Evolutionary conservation across 257 asterid species (phyloP).

Genomic region (Coffea canephora): DNA sequence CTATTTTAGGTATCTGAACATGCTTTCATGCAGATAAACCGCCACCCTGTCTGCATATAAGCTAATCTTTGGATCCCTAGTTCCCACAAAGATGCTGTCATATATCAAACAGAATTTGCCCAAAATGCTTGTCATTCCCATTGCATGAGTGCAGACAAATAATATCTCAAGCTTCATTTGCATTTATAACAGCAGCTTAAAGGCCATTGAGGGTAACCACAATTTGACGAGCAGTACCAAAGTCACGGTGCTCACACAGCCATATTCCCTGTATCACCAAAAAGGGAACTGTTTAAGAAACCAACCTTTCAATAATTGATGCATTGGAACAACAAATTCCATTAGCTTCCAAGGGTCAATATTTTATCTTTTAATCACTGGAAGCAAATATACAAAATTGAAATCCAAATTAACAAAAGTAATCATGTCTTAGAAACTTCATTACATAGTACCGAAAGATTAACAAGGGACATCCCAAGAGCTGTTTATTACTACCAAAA

Average conservation of each 20-base stretch:
- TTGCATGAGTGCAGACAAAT: too few relatives aligned
- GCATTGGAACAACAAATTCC: not conserved
- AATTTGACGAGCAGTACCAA: conserved; percentile 71
- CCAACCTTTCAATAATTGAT: too few relatives aligned
- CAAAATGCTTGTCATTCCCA: too few relatives aligned
- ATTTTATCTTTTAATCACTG: not conserved
- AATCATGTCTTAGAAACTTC: not conserved
- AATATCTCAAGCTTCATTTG: too few relatives aligned
- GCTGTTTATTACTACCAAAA: too few relatives aligned
- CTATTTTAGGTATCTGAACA: too few relatives aligned
- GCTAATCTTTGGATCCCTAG: not conserved
- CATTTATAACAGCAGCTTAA: conserved; percentile 16
- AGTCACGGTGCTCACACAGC: conserved; percentile 97
- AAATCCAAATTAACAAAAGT: not conserved
- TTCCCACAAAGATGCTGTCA: not conserved
- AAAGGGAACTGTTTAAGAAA: not conserved
- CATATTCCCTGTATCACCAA: conserved; percentile 75
- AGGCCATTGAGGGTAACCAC: conserved; percentile 91
- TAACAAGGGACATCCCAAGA: not conserved
- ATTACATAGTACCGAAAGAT: not conserved
- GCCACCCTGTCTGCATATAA: not conserved
- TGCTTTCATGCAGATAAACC: not conserved
- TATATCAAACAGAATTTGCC: too few relatives aligned
- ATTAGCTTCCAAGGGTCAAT: not conserved
- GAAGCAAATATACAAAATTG: not conserved